A percentile compares a stretch with the other conserved stretches of the same genome.
phyloP scores from a whole-genome alignment of 2,329 filamentous ascomycete genomes.

The Exophiala sp. region DNA sequence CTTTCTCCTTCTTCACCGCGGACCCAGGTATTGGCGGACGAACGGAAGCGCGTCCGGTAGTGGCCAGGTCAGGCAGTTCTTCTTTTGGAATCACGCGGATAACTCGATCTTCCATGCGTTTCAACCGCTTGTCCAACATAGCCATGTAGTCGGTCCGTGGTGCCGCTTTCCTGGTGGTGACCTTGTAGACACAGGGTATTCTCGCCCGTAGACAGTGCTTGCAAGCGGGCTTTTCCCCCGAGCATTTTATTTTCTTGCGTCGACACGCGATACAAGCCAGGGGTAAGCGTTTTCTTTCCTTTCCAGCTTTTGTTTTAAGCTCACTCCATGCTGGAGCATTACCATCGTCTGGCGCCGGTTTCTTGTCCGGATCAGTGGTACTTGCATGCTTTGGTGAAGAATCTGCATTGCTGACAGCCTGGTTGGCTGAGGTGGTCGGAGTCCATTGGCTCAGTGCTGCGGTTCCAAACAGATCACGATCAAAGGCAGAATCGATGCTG shows the following conservation, averaged over 20 bases:
- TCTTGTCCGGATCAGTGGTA: constrained; percentile 17
- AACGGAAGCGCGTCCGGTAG: constrained; percentile 75
- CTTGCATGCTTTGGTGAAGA: constrained; percentile 16
- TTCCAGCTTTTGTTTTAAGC: constrained; percentile 86
- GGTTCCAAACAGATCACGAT: constrained; percentile 22
- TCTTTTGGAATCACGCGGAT: constrained; percentile 92
- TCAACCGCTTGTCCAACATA: constrained; percentile 93
- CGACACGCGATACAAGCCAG: constrained; percentile 93
- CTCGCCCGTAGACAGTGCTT: constrained; percentile 91
- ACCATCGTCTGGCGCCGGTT: constrained; percentile 53
- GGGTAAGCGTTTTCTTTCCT: constrained; percentile 88
- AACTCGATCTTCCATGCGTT: constrained; percentile 95
- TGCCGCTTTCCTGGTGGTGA: constrained; percentile 88
- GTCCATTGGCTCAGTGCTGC: constrained; percentile 24
- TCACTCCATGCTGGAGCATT: constrained; percentile 71
- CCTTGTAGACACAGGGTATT: constrained; percentile 96
- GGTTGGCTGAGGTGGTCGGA: constrained; percentile 17
- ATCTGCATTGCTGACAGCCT: constrained; percentile 21
- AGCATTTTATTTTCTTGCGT: constrained; percentile 96
- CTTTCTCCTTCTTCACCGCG: constrained; percentile 50
- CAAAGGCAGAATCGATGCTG: constrained; percentile 26
- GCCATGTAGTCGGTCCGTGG: constrained; percentile 98
- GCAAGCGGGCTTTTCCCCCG: constrained; percentile 94
- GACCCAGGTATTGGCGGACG: constrained; percentile 68
- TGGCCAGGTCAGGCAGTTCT: constrained; percentile 65